Conservation (phyloP, 2,329 filamentous ascomycete genomes). For the Esteya vermicola region DNA sequence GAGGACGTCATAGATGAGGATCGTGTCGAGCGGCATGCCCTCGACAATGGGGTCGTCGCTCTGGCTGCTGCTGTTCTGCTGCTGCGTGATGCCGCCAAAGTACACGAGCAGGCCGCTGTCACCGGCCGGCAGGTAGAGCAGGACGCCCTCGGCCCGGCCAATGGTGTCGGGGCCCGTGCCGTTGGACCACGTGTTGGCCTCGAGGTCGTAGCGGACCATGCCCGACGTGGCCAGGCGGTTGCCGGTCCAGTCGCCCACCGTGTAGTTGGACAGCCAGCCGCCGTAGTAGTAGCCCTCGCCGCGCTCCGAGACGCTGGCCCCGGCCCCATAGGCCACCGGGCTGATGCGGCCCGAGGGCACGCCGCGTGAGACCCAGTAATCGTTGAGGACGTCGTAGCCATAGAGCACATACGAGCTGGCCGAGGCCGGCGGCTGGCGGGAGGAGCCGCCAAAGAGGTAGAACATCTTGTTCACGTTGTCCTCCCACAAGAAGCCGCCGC, state of each 20-base stretch:
- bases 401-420: conserved; percentile 33
- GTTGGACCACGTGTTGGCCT: conserved; percentile 34
- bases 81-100: conserved; percentile 43
- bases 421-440: conserved; percentile 24
- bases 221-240: conserved; percentile 31
- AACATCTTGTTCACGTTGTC: conserved; percentile 49
- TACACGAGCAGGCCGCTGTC: conserved; percentile 46
- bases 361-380: conserved; percentile 39
- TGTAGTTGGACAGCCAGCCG: conserved; percentile 43
- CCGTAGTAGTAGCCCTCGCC: conserved; percentile 49
- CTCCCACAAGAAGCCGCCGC: conserved; percentile 38
- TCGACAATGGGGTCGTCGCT: too few relatives aligned
- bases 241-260: conserved; percentile 35
- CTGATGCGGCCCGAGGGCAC: conserved; percentile 22
- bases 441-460: conserved; percentile 49
- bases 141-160: conserved; percentile 42
- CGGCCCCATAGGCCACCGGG: conserved; percentile 41
- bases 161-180: conserved; percentile 36
- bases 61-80: conserved; percentile 31
- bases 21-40: conserved; percentile 30
- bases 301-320: conserved; percentile 35
- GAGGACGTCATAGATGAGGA: conserved; percentile 46
- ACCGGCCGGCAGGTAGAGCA: conserved; percentile 46
- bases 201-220: conserved; percentile 44
- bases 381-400: conserved; percentile 40